Evolutionary conservation across 2,329 filamentous ascomycete species (phyloP), one percentile per base, ranked within the genome.

Genomic region (Cercospora sp.): DNA sequence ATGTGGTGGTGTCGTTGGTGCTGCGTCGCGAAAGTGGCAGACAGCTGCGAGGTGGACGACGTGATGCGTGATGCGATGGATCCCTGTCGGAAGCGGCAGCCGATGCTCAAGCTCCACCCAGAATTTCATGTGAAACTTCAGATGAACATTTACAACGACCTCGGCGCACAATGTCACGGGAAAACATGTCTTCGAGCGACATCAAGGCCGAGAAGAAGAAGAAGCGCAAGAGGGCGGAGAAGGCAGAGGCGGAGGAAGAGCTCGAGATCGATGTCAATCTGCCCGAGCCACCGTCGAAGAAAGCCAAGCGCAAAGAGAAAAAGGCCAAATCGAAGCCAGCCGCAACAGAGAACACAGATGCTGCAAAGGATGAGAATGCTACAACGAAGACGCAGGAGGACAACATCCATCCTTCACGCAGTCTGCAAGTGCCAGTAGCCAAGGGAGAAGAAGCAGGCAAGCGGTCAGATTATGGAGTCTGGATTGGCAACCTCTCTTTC

Each of bases 401-500:
- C 30, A 53, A 60, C 8, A 58, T 67, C 13, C 65, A 64, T 53
- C 66, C 63, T 8, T 60, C 63, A 9, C 66, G 66, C 34, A 66
- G 60, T 30, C 60, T 66, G 18, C 58, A 63, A 49, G 62, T 63
- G 43, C 63, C 60, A 5, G 65, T 55, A 18, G 70, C 70, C 10
- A 68, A 68, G 9, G 67, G 65, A 5, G 62, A 68, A 59, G 67
- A 71, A 58, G 58, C 70, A 32, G 58, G 70, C 65, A 82, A 84
- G 73, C 90, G 92, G 68, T 95, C 93, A 9, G 89, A 91, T 18
- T 89, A 93, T 80, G 92, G 93, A 70, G 88, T 99, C 72, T 99
- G 95, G 95, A 92, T 99, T 74, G 95, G 96, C 75, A 99, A 99
- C 80, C 82, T 99, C 70, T 88, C 91, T n/a, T 99, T 94, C 84